Conservation (phyloP, 1,284 basidiomycete species). For the Malassezia sp. region DNA sequence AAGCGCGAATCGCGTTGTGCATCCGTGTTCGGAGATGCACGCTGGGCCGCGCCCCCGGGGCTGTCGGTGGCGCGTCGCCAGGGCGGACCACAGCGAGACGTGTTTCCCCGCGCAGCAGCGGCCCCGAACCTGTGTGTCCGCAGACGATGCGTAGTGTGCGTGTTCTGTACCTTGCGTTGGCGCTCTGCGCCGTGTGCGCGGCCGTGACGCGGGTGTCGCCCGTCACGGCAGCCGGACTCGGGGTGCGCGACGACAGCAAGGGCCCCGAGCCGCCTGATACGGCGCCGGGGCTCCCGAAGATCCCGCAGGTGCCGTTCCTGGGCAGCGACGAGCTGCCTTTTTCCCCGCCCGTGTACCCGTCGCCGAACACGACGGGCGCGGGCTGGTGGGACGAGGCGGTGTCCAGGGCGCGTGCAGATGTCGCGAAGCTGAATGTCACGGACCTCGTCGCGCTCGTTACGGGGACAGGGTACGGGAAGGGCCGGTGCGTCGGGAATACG, state of each 20-base stretch:
- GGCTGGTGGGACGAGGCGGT: conserved; percentile 56
- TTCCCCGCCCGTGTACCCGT: conserved; percentile 28
- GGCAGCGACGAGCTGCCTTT: conserved; percentile 28
- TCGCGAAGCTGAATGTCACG: conserved; percentile 48
- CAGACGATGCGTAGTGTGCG: no score
- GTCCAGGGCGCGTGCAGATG: conserved; percentile 49
- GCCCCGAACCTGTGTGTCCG: no score
- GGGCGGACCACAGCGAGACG: no score
- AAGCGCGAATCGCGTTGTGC: no score
- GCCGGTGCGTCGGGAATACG: conserved; percentile 37
- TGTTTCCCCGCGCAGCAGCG: no score
- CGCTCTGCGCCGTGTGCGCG: no score
- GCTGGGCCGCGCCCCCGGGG: no score
- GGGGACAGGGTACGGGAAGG: conserved; percentile 30
- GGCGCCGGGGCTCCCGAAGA: background rate
- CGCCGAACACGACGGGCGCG: conserved; percentile 22
- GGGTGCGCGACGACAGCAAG: conserved; percentile 1
- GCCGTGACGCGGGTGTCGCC: no score
- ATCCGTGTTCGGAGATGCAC: no score
- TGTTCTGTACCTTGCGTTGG: no score
- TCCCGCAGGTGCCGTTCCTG: conserved; percentile 17
- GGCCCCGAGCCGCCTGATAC: conserved; percentile 5
- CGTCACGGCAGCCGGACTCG: no score
- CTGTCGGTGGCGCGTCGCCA: no score
- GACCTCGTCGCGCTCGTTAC: conserved; percentile 51